Percentiles rank a stretch among this genome's conserved stretches.
Evolutionary conservation across 352 stramenopile genomes (phyloP).

Genomic region (Phytophthora lateralis): DNA sequence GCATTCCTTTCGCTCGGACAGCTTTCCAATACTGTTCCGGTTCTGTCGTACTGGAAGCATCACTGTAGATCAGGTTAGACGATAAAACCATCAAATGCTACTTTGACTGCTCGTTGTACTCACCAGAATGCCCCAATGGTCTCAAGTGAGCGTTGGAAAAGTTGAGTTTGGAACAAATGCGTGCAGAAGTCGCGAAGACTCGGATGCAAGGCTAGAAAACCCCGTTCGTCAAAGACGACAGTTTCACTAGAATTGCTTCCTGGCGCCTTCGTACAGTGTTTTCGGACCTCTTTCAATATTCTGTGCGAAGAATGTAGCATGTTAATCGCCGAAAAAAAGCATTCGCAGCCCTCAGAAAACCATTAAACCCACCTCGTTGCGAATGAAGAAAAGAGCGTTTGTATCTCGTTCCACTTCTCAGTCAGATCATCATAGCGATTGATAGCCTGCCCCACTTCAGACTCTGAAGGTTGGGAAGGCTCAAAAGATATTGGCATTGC

Average conservation of each 20-base stretch:
- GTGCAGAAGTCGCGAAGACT: slow-evolving; percentile 66
- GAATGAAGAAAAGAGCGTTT: slow-evolving; percentile 59
- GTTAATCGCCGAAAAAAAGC: not conserved
- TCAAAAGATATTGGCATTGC: slow-evolving; percentile 24
- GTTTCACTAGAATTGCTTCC: not conserved
- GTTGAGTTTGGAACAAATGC: slow-evolving; percentile 75
- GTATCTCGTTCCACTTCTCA: slow-evolving; percentile 67
- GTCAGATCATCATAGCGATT: slow-evolving; percentile 53
- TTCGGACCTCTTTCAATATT: slow-evolving; percentile 65
- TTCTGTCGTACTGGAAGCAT: slow-evolving; percentile 27
- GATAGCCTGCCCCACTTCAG: slow-evolving; percentile 30
- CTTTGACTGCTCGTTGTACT: not conserved
- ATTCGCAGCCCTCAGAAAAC: not conserved
- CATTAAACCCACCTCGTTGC: slow-evolving; percentile 41
- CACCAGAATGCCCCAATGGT: slow-evolving; percentile 32
- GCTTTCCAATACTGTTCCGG: slow-evolving; percentile 51
- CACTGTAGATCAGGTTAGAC: slow-evolving; percentile 12
- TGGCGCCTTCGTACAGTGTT: slow-evolving; percentile 48
- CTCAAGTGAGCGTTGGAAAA: slow-evolving; percentile 77
- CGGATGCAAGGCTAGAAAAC: slow-evolving; percentile 61
- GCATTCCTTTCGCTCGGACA: slow-evolving; percentile 48
- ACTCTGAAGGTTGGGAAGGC: slow-evolving; percentile 26
- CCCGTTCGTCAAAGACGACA: slow-evolving; percentile 57
- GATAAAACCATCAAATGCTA: not conserved
- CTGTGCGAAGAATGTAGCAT: slow-evolving; percentile 20